Evolutionary conservation across 1,139 yeast genomes (phyloP), one percentile per base, ranked within the genome.

Genomic region (Pneumocystis oryctolagi): DNA sequence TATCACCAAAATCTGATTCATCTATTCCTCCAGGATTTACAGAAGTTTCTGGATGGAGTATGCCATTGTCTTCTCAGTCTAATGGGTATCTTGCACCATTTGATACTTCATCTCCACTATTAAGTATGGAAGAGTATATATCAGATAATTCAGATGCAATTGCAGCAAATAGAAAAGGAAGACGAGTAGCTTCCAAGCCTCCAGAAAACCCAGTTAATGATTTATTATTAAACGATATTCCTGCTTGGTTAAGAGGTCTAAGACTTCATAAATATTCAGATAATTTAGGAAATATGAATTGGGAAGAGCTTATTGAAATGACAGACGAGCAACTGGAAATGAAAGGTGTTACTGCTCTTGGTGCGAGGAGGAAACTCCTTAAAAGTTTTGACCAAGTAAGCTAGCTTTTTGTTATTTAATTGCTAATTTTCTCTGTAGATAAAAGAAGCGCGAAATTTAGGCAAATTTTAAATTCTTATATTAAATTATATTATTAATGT

Each of bases 221-320:
- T 55, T 83, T 82, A 63, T 75, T 88, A 66, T 77, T 89, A 70
- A 78, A 79, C 66, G 94, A 92, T 72, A 83, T 92, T 63, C 95
- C 97, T 2, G 86, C 88, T 3, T 92, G 98, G 98, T 79, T 92
- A 73, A 85, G 95, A 73, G 80, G 90, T 28, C 77, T 92, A 67
- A 79, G 99, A 67, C 79, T 92, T 70, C 98, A 92, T 78, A 92
- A 92, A 75, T 92, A 92, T 75, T 90, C 97, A 3, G 92, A 85
- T 35, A 85, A 87, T 64, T 78, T 92, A 68, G 83, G 85, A 71
- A 85, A 83, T 68, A 77, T 85, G 67, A 79, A 81, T 35, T 92
- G 98, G 98, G 78, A 80, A 66, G 87, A 86, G 62, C 79, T 92
- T 76, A 81, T 92, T 64, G 82, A 82, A 69, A 77, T 87, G 68